Conservation (phyloP, 2,329 filamentous ascomycete species). For the Aureobasidium sp. region DNA sequence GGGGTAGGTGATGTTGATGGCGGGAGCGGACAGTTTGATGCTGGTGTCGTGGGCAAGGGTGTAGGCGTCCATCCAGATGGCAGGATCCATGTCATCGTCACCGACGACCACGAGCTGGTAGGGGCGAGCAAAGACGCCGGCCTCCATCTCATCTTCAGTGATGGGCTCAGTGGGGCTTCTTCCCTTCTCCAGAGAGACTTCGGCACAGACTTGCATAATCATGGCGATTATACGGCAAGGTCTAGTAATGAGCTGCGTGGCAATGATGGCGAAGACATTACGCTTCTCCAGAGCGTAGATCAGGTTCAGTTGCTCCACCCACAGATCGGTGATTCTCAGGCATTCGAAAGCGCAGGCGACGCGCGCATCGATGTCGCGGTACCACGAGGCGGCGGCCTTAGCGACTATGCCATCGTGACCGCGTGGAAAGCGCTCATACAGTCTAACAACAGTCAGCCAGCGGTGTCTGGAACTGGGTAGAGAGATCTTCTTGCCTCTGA, state of each 20-base stretch:
- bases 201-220: not conserved
- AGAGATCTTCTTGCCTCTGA: not conserved
- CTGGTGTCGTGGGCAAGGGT: not conserved
- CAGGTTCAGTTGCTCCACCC: not conserved
- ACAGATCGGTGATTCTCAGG: not conserved
- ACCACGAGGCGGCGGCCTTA: not conserved
- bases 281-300: not conserved
- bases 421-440: not conserved
- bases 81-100: not conserved
- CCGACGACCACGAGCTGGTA: not conserved
- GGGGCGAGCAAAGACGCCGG: not conserved
- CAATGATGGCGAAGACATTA: not conserved
- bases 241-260: not conserved
- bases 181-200: not conserved
- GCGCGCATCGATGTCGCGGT: not conserved
- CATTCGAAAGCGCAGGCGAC: not conserved
- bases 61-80: not conserved
- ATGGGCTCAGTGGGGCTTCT: not conserved
- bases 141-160: not conserved
- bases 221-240: not conserved
- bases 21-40: not conserved
- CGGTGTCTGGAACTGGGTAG: not conserved
- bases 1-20: not conserved
- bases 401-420: not conserved
- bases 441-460: not conserved